Evolutionary conservation across 208 protist species (phyloP), one percentile per base, ranked within the genome.

Genomic region (Trypanosoma melophagium): DNA sequence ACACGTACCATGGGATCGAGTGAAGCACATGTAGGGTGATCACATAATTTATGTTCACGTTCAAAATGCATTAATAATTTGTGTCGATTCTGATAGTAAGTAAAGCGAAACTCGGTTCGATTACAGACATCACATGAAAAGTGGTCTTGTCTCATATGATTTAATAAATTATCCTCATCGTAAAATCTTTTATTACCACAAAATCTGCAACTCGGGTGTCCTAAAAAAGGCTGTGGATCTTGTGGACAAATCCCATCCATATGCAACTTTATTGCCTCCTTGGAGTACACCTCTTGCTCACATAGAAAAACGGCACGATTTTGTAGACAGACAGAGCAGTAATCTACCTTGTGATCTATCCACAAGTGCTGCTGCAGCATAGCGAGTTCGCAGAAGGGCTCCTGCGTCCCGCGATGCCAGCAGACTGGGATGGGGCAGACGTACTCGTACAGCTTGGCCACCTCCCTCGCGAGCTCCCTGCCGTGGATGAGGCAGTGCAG

Each of bases 51-150:
- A 76, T 97, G 92, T 31, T 60, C 71, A 17, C 31, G 63, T 47
- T 77, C 69, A 64, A 94, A 97, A 74, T 97, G 92, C 51, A 84
- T 62, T 28, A 84, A 54, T 19, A 97, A 77, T 71, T 89, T 94
- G 38, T 68, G 51, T 24, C 89, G 87, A 59, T 86, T 86, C 21
- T 84, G 47, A 65, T 87, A 97, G 65, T 92, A 97, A 16, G 83
- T 92, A 69, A 94, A 94, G 45, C 74, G 77, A 71, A 90, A 94
- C 79, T 92, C 79, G 1, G 80, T 76, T 17, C 82, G 79, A 63
- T 92, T 93, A 77, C 92, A 97, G 19, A 95, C 47, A 63, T 97
- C 89, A 67, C 92, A 97, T 0, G 89, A 87, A 68, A 94, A 93
- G 86, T 97, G 92, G 21, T 82, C 64, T n/a, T 88, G 63, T 59